Base-by-base conservation (phyloP, 208 protist genomes). In the Trypanosoma mega region DNA sequence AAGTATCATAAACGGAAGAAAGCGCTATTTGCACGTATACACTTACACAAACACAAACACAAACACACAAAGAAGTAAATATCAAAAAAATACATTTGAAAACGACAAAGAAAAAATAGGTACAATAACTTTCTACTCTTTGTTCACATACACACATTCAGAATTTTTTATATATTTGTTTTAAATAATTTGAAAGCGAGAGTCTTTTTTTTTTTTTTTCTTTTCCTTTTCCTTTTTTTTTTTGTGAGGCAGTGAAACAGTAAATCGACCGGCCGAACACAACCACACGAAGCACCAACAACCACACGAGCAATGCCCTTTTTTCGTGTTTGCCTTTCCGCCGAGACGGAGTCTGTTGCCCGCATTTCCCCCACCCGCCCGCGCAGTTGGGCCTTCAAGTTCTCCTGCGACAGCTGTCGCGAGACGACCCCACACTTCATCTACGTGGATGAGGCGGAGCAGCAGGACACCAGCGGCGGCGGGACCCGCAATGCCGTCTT, bases 291-390 rank as follows among this genome's bases (percentile, higher is more conserved):
- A n/a, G n/a, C n/a, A n/a, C n/a, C n/a, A n/a, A n/a, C n/a, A n/a
- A n/a, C n/a, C n/a, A n/a, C n/a, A n/a, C n/a, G n/a, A n/a, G n/a
- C 18, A 8, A 93, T 93, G 86, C 86, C 86, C 18, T 27, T 78
- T 21, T 93, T 80, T 54, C 34, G 68, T 31, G 21, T 81, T 29
- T 63, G 78, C 14, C 68, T 90, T 46, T 20, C 48, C 14, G 78
- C 81, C 16, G 80, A 87, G 68, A 74, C 55, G n/a, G 78, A 87
- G 29, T 63, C 73, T 39, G 73, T 93, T 27, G 54, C 48, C 8
- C 18, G 39, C 2, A 84, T 93, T 47, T 24, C 12, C 5, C 74
- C 83, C 0, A 31, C 41, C 9, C 46, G 56, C 20, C 69, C 50
- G 26, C 80, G 80, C 39, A 45, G 21, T 23, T 87, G 80, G 78